phyloP scores from a whole-genome alignment of 2,329 filamentous ascomycete genomes.

The Reticulascus tulasneorum region DNA sequence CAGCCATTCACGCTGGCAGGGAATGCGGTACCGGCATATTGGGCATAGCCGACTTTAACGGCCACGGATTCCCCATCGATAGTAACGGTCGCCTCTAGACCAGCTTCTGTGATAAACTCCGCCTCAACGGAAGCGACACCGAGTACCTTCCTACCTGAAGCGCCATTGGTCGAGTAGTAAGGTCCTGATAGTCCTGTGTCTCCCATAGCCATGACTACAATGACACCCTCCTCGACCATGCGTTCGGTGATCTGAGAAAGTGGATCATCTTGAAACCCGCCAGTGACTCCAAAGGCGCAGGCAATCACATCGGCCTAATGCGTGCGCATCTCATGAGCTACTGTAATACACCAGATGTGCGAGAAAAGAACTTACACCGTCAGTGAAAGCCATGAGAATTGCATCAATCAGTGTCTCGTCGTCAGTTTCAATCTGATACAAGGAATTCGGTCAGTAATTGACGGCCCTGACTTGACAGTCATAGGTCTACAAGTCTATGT shows the following conservation, averaged over 20 bases:
- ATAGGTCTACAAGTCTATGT: too few species aligned
- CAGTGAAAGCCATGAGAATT: constrained; percentile 8
- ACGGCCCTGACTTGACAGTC: neutral
- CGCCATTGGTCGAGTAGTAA: constrained; percentile 33
- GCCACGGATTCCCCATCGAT: constrained; percentile 1
- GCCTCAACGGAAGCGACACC: constrained; percentile 39
- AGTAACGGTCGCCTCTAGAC: constrained; percentile 6
- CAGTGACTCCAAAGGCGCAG: constrained; percentile 15
- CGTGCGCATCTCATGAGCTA: neutral
- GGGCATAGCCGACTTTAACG: constrained; percentile 12
- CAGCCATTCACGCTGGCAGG: constrained; percentile 13
- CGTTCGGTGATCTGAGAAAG: constrained; percentile 34
- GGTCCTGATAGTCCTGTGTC: constrained; percentile 39
- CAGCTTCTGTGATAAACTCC: constrained; percentile 6
- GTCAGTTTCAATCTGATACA: constrained; percentile 4
- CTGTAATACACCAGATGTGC: neutral
- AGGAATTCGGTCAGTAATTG: too few species aligned
- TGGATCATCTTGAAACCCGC: constrained; percentile 16
- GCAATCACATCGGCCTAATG: constrained; percentile 22
- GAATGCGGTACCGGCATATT: constrained; percentile 8
- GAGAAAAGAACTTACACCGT: constrained; percentile 9
- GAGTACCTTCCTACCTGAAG: constrained; percentile 36
- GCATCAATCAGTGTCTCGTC: constrained; percentile 13
- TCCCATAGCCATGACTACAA: constrained; percentile 36
- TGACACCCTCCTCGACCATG: constrained; percentile 38